Evolutionary conservation across 257 asterid species (phyloP).

Genomic region (Mitragyna speciosa): DNA sequence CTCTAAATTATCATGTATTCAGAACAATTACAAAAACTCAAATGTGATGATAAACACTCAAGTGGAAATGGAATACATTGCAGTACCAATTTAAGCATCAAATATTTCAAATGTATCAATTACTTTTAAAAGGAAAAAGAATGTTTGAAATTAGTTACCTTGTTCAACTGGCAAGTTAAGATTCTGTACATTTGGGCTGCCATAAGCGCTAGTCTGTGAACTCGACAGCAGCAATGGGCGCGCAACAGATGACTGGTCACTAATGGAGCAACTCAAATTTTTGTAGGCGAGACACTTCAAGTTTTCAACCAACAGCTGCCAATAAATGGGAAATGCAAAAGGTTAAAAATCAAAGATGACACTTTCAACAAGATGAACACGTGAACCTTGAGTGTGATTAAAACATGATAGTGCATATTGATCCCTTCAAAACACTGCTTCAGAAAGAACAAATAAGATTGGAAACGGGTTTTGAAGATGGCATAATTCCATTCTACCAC

Average conservation of each 20-base stretch:
- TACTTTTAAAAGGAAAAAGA: too few relatives aligned
- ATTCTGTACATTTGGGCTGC: conserved; percentile 36
- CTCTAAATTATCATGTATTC: neutral
- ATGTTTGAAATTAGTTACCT: conserved; percentile 37
- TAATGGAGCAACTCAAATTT: conserved; percentile 35
- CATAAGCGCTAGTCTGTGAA: conserved; percentile 30
- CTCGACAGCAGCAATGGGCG: conserved; percentile 41
- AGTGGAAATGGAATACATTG: neutral
- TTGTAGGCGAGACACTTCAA: conserved; percentile 50
- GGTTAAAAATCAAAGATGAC: conserved; percentile 14
- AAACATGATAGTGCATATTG: neutral
- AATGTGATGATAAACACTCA: neutral
- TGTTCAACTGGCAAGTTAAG: conserved; percentile 39
- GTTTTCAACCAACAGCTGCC: conserved; percentile 55
- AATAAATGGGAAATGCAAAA: conserved; percentile 19
- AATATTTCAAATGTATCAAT: neutral
- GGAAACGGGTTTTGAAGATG: neutral
- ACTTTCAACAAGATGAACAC: neutral
- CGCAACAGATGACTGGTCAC: conserved; percentile 35
- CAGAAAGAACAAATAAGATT: neutral
- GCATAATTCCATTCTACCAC: neutral
- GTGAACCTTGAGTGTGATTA: neutral
- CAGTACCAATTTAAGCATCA: neutral
- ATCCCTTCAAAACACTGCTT: too few relatives aligned
- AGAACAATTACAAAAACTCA: neutral